Conservation (phyloP, 106 monocot genomes). For the Hemerocallis citrina region DNA sequence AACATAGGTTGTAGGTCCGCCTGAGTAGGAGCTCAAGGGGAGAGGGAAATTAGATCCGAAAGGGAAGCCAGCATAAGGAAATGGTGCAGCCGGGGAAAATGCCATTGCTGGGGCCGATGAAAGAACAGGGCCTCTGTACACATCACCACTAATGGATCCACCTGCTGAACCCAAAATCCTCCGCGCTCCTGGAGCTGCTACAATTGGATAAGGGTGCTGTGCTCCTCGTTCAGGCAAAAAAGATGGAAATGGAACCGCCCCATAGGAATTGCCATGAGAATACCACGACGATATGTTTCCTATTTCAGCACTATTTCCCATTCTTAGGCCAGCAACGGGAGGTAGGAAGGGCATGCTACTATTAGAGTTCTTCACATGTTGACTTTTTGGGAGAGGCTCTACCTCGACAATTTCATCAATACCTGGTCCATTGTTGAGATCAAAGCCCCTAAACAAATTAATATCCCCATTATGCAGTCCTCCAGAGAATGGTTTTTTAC, state of each 20-base stretch:
- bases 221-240: conserved; percentile 35
- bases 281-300: conserved; percentile 44
- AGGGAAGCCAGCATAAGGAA: conserved; percentile 38
- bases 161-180: conserved; percentile 23
- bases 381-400: conserved; percentile 17
- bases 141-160: conserved; percentile 26
- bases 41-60: conserved; percentile 35
- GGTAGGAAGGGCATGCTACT: conserved; percentile 22
- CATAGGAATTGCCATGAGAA: conserved; percentile 34
- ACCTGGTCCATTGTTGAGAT: conserved; percentile 60
- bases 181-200: conserved; percentile 28
- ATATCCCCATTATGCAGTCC: conserved; percentile 19
- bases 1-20: conserved; percentile 21
- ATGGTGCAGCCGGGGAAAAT: conserved; percentile 31
- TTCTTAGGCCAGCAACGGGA: conserved; percentile 24
- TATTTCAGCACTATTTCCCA: conserved; percentile 30
- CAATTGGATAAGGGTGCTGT: conserved; percentile 37
- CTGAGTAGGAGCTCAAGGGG: conserved; percentile 24
- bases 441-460: conserved; percentile 40
- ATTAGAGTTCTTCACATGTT: conserved; percentile 14
- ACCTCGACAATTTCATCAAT: conserved; percentile 31
- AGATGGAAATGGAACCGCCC: conserved; percentile 28
- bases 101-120: conserved; percentile 41
- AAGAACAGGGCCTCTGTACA: conserved; percentile 41
- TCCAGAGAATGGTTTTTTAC: conserved; percentile 15